These are phyloP conservation scores for Filobasidium wieringae DNA, from an alignment of 768 basidiomycete species.

Conservation along the genomic window DNA sequence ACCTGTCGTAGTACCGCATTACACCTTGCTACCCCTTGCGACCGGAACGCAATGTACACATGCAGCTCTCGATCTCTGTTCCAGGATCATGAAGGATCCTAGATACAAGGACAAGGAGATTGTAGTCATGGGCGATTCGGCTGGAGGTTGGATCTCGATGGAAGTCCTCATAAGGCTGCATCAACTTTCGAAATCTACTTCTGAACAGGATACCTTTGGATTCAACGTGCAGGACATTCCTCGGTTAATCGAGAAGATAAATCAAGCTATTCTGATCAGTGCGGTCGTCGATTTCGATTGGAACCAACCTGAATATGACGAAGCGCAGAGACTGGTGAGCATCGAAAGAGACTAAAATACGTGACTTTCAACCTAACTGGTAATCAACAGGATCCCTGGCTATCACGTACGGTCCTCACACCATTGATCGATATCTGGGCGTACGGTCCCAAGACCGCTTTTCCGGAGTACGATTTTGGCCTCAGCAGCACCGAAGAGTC, in stretches of 20 bases:
- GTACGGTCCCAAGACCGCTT: conserved; percentile 6
- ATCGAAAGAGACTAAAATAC: not conserved
- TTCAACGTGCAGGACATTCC: not conserved
- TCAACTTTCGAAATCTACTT: not conserved
- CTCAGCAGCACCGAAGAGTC: not conserved
- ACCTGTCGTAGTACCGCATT: conserved; percentile 12
- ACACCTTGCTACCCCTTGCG: conserved; percentile 13
- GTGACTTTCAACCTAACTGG: not conserved
- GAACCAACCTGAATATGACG: not conserved
- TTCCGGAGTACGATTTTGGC: not conserved
- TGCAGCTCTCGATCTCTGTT: conserved; percentile 10
- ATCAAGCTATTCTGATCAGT: conserved; percentile 12
- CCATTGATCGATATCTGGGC: conserved; percentile 7
- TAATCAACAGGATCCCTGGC: conserved; percentile 20
- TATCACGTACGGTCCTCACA: not conserved
- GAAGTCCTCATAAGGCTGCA: conserved; percentile 5
- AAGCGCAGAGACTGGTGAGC: not conserved
- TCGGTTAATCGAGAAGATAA: not conserved
- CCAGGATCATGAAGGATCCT: conserved; percentile 1
- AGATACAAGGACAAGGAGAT: conserved; percentile 15
- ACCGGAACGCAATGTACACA: conserved; percentile 6
- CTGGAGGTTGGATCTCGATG: conserved; percentile 17
- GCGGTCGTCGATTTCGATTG: conserved; percentile 8
- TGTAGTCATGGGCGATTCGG: conserved; percentile 18
- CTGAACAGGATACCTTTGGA: conserved; percentile 1